A percentile compares a stretch with the other conserved stretches of the same genome.
These are phyloP conservation scores for Xylaria hypoxylon DNA, from an alignment of 2,329 filamentous ascomycete species.

Conservation along the genomic window DNA sequence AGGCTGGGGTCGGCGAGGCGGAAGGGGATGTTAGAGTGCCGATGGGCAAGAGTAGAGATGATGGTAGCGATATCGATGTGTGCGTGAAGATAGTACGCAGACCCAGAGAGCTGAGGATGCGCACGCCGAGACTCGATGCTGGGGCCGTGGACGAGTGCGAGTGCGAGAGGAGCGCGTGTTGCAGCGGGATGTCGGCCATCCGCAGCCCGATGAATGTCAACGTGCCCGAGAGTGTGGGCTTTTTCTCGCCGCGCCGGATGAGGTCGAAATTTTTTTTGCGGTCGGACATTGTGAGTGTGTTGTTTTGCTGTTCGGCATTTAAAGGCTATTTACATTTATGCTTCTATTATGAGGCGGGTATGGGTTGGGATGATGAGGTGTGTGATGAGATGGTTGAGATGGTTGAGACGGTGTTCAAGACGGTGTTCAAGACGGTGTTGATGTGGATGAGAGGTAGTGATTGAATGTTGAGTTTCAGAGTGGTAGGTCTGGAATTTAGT, in stretches of 20 bases:
- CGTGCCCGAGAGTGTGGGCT: constrained; percentile 51
- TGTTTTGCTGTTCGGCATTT: not conserved
- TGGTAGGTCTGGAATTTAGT: not conserved
- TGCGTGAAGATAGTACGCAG: constrained; percentile 45
- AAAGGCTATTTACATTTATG: not conserved
- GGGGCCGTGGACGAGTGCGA: constrained; percentile 25
- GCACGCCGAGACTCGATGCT: constrained; percentile 56
- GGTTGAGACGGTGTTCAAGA: not conserved
- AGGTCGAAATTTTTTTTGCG: constrained; percentile 48
- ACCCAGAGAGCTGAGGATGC: constrained; percentile 61
- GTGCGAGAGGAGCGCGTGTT: constrained; percentile 41
- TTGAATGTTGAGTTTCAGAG: not conserved
- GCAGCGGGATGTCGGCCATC: constrained; percentile 48
- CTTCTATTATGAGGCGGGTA: not conserved
- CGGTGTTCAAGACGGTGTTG: not conserved
- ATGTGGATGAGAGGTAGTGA: no score
- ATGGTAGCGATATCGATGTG: constrained; percentile 50
- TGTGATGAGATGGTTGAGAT: not conserved
- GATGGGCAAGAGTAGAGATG: constrained; percentile 52
- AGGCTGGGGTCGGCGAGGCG: not conserved
- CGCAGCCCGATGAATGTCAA: constrained; percentile 56
- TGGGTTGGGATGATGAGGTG: not conserved
- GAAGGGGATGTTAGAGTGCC: not conserved
- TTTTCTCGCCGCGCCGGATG: constrained; percentile 54
- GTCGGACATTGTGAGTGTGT: constrained; percentile 9